Conservation (phyloP, 2,329 filamentous ascomycete species). For the Helotiales sp. region DNA sequence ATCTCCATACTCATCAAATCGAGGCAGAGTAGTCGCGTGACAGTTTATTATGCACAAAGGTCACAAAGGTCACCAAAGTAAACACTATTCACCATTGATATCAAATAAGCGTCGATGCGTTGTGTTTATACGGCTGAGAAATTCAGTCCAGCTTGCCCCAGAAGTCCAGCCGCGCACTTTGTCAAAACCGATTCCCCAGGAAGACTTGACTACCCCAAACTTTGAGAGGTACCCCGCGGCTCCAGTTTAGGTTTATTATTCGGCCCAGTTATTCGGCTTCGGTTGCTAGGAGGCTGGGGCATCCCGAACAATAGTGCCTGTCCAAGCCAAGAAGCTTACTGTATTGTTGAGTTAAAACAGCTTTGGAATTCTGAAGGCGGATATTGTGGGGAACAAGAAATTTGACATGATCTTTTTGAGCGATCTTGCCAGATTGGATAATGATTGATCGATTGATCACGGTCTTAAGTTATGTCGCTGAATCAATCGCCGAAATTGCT, state of each 20-base stretch:
- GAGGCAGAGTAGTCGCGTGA: not conserved
- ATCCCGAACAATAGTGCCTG: not conserved
- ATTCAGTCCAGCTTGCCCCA: not conserved
- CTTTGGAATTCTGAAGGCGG: not conserved
- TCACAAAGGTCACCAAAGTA: too few relatives aligned
- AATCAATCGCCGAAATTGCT: not conserved
- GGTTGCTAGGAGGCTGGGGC: not conserved
- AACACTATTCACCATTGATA: not conserved
- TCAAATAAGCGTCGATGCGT: not conserved
- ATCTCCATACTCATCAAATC: too few relatives aligned
- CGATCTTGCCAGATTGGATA: not conserved
- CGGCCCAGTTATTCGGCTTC: not conserved
- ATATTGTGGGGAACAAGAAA: not conserved
- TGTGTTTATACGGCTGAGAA: not conserved
- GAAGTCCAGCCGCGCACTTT: not conserved
- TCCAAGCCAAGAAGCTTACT: not conserved
- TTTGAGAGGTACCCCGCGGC: not conserved
- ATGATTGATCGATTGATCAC: not conserved
- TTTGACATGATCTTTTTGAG: not conserved
- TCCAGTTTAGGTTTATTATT: not conserved
- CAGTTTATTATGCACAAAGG: not conserved
- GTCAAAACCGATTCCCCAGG: not conserved
- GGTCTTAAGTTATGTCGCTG: not conserved
- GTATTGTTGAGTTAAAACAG: not conserved
- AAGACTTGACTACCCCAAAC: too few relatives aligned